phyloP scores from a whole-genome alignment of 306 rosid species.

The peach (Prunus persica) region Prunus_persica_NCBIv2 NC_034009.1:39367001-39367500 shows the following conservation, averaged over 20 bases:
- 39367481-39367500: too few relatives aligned
- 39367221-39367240: too few relatives aligned
- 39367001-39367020: conserved; percentile 24
- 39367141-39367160: conserved; percentile 22
- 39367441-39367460: too few relatives aligned
- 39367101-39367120: conserved; percentile 17
- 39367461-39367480: too few relatives aligned
- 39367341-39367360: neutral
- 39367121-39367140: conserved; percentile 9
- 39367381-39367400: neutral
- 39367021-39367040: conserved; percentile 18
- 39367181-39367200: conserved; percentile 12
- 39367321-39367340: neutral
- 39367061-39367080: conserved; percentile 9
- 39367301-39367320: neutral
- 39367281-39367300: neutral
- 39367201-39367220: neutral
- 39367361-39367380: neutral
- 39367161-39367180: conserved; percentile 5
- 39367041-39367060: conserved; percentile 1
- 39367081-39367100: conserved; percentile 10
- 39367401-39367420: too few relatives aligned
- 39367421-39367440: too few relatives aligned
- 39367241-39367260: neutral
- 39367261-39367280: neutral